Evolutionary conservation across 192 early-diverging fungal genomes (phyloP), one percentile per base, ranked within the genome.

Genomic region (Umbelopsis isabellina): DNA sequence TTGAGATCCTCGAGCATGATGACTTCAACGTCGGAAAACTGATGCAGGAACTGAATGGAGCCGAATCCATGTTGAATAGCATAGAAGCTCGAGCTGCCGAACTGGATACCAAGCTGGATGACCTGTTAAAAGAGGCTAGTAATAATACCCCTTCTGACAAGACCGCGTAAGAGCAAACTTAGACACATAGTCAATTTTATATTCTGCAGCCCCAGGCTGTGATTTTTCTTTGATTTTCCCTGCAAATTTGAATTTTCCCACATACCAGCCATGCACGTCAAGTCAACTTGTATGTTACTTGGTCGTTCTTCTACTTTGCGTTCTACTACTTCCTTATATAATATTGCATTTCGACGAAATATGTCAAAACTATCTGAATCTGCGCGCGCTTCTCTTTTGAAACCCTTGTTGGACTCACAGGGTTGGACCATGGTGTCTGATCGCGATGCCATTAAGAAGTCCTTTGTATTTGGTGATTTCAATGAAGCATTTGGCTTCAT

Each of bases 401-500:
- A 77, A 55, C 72, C 77, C 74, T 51, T 80, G 53, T 25, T 76
- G n/a, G 55, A 61, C 25, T 71, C 78, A 27, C 45, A 46, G 45
- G 88, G 83, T 53, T 93, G 92, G 92, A 72, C 72, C 48, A 52
- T 92, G n/a, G 85, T 84, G 15, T 70, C 80, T 20, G 81, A 79
- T 12, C 84, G 91, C 45, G 93, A 94, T 70, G 90, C 89, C 23
- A 91, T 92, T 68, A 77, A 84, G 66, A 95, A 93, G 78, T 84
- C 83, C 18, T 95, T 94, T 75, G 44, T 47, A 49, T 97, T 97
- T 81, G 79, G 85, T 50, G 86, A 92, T 75, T 99, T 99, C 75
- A 88, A 84, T 79, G 84, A 88, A 55, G 95, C 95, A 7, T 99
- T 95, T 84, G 91, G 90, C 6, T 99, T 99, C 81, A 99, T 99